phyloP scores from a whole-genome alignment of 225 moss, liverwort and hornwort genomes.

The Sphagnum contortum region DNA sequence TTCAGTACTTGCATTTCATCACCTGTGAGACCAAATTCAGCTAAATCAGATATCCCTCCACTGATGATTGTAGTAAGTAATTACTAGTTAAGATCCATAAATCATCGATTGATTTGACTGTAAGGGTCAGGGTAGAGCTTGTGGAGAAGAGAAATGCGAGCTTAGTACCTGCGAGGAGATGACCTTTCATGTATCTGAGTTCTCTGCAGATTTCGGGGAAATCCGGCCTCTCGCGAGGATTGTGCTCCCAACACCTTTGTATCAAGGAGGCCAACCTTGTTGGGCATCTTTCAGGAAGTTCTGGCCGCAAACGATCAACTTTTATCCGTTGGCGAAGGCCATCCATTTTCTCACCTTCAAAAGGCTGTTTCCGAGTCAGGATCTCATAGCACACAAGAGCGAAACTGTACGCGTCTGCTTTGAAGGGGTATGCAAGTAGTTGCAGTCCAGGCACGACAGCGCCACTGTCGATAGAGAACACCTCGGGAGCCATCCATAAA shows the following conservation, averaged over 20 bases:
- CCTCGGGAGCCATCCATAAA: slow-evolving; percentile 16
- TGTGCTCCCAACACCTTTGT: slow-evolving; percentile 7
- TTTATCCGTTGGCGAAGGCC: neutral
- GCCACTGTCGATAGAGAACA: neutral
- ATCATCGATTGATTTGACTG: no score
- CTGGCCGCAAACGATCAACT: neutral
- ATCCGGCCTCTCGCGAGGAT: slow-evolving; percentile 3
- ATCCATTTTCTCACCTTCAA: neutral
- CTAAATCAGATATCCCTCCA: no score
- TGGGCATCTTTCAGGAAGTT: slow-evolving; percentile 1
- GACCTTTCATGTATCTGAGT: slow-evolving; percentile 21
- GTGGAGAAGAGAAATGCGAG: no score
- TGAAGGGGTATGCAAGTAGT: slow-evolving; percentile 1
- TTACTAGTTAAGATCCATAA: no score
- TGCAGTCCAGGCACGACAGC: no score
- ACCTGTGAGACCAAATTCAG: no score
- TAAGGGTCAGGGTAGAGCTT: no score
- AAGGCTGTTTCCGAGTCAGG: slow-evolving; percentile 6
- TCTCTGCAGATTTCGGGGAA: slow-evolving; percentile 16
- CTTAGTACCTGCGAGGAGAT: slow-evolving; percentile 14
- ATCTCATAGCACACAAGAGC: slow-evolving; percentile 11
- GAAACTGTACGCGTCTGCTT: slow-evolving; percentile 15
- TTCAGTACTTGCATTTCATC: no score
- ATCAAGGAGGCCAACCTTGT: slow-evolving; percentile 1
- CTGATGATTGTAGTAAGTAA: no score